Evolutionary conservation across 2,329 filamentous ascomycete species (phyloP).

Genomic region (Fusarium sp.): DNA sequence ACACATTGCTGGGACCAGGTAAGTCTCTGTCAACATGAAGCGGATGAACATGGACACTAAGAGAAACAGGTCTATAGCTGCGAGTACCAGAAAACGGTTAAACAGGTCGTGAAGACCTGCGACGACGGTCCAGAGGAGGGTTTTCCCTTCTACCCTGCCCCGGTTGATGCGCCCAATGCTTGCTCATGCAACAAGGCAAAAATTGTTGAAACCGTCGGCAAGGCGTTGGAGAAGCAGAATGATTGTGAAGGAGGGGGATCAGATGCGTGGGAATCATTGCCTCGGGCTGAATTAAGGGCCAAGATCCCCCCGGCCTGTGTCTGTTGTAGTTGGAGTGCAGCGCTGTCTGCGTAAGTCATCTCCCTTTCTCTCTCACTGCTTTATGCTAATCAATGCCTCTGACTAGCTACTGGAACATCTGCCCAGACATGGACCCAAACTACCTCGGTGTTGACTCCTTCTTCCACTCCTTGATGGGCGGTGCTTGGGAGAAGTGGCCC

Average conservation of each 20-base stretch:
- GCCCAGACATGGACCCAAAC: constrained; percentile 3
- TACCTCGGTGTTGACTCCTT: not conserved
- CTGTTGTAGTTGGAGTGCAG: not conserved
- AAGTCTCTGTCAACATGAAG: not conserved
- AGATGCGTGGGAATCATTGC: not conserved
- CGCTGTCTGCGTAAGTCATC: not conserved
- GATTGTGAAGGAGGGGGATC: not conserved
- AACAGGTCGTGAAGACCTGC: not conserved
- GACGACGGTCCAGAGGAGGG: not conserved
- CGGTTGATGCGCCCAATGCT: not conserved
- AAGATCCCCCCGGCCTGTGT: not conserved
- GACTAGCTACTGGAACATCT: constrained; percentile 5
- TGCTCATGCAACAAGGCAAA: not conserved
- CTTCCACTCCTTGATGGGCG: not conserved
- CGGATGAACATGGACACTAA: not conserved
- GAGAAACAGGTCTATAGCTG: not conserved
- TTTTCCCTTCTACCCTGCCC: not conserved
- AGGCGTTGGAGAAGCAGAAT: not conserved
- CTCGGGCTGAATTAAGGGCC: not conserved
- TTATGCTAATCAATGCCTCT: not conserved
- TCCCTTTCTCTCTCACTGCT: not conserved
- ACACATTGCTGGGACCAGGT: constrained; percentile 12
- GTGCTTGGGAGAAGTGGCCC: not conserved
- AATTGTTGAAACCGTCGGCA: not conserved
- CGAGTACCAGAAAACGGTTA: not conserved